Base-by-base conservation (phyloP, 1,139 yeast genomes). In the Candida neerlandica region DNA sequence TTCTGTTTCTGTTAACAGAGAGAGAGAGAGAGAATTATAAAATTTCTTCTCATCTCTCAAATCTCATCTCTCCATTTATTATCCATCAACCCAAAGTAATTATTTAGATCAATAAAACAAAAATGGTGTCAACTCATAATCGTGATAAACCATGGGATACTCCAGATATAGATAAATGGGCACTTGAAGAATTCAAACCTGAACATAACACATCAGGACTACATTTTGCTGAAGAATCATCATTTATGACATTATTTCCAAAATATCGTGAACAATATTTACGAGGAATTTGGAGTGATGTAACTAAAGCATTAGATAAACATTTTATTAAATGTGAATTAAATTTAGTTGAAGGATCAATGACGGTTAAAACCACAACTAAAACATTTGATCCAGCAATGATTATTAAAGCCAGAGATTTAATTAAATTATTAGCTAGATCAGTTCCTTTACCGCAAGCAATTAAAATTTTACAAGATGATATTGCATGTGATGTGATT, bases 81-180 rank as follows among this genome's bases (percentile, higher is more conserved):
- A 27, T 27, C 16, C 15, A 11, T 35, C 30, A 19, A 19, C 9
- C 19, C 4, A 9, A 2, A 16, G 30, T 42, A 33, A 34, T 15
- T 21, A 16, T 6, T 10, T 18, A 41, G n/a, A 18, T 4, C 16
- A 16, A 33, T 12, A 10, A 19, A 4, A 7, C 26, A 34, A 45
- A 32, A 41, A 92, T 94, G 98, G 91, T 88, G 32, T 90, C 97
- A 3, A 88, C 96, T 50, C 94, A 92, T 68, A 89, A 92, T 67
- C 87, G 85, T 65, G 98, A 92, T 61, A 94, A 94, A 69, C 98
- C 98, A 49, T 92, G 99, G 98, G 98, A 94, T 65, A 91, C 97
- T 12, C 90, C 89, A 26, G 97, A 91, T 61, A 86, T 94, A 55
- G 97, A 94, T 65, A 92, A 94, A 67, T 94, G 99, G 99, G 75